A percentile compares a stretch with the other conserved stretches of the same genome.
Conservation (phyloP, 257 asterid species). For the Nicotiana undulata region DNA sequence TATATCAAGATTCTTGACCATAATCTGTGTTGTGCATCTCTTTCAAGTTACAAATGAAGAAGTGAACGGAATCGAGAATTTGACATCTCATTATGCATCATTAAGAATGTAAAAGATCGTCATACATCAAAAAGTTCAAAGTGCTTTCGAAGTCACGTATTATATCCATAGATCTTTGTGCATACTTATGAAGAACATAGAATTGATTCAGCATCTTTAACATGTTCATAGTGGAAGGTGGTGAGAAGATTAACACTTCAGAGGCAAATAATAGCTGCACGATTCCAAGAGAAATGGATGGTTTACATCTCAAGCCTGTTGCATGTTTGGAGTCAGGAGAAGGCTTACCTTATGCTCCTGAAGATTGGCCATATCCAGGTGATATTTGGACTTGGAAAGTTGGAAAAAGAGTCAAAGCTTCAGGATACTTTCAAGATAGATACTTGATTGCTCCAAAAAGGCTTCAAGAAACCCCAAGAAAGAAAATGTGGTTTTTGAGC, state of each 20-base stretch:
- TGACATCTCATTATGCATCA: neutral
- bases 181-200: neutral
- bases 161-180: neutral
- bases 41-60: neutral
- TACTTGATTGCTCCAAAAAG: constrained; percentile 30
- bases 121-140: neutral
- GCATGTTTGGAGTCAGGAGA: constrained; percentile 16
- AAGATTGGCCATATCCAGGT: constrained; percentile 36
- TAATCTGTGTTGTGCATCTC: neutral
- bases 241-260: neutral
- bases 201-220: neutral
- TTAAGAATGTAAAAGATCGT: neutral
- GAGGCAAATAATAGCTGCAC: neutral
- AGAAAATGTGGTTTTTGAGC: constrained; percentile 23
- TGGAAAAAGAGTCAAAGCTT: constrained; percentile 16
- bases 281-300: neutral
- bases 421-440: constrained; percentile 21
- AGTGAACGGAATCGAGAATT: neutral
- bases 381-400: constrained; percentile 47
- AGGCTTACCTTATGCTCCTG: constrained; percentile 42
- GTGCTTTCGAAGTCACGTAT: neutral
- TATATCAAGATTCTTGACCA: neutral
- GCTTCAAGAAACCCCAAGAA: constrained; percentile 25
- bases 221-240: constrained; percentile 2
- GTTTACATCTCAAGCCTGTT: constrained; percentile 10